A percentile compares a stretch with the other conserved stretches of the same genome.
Conservation (phyloP, 2,329 filamentous ascomycete species). For the Penicillium fuscoglaucum region DNA sequence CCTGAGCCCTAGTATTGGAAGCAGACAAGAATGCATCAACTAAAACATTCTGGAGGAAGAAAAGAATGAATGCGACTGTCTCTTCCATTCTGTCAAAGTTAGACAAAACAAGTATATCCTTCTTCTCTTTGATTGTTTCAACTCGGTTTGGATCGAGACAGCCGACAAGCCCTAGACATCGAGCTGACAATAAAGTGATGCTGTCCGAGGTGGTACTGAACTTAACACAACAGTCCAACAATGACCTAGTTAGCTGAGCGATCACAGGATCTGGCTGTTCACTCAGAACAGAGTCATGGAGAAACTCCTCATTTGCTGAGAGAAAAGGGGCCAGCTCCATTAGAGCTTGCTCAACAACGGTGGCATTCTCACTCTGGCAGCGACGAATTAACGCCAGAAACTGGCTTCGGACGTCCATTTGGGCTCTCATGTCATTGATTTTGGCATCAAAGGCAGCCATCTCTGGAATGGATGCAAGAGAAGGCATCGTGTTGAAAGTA, state of each 20-base stretch:
- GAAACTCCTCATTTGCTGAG: conserved; percentile 68
- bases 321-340: conserved; percentile 75
- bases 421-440: conserved; percentile 64
- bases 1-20: conserved; percentile 82
- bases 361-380: conserved; percentile 77
- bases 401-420: conserved; percentile 65
- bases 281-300: conserved; percentile 76
- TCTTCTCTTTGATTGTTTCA: conserved; percentile 74
- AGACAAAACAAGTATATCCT: conserved; percentile 79
- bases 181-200: conserved; percentile 72
- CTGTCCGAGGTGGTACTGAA: conserved; percentile 68
- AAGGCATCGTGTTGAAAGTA: conserved; percentile 74
- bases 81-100: conserved; percentile 82
- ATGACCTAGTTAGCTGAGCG: conserved; percentile 67
- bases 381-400: conserved; percentile 72
- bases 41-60: conserved; percentile 80
- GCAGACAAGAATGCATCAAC: conserved; percentile 90
- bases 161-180: conserved; percentile 83
- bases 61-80: conserved; percentile 80
- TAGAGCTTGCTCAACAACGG: conserved; percentile 80
- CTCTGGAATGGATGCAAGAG: conserved; percentile 67
- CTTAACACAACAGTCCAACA: conserved; percentile 82
- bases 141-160: conserved; percentile 89
- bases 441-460: conserved; percentile 67
- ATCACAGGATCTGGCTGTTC: conserved; percentile 81